Evolutionary conservation across 306 rosid genomes (phyloP).

Genomic region (Nissolia schottii): DNA sequence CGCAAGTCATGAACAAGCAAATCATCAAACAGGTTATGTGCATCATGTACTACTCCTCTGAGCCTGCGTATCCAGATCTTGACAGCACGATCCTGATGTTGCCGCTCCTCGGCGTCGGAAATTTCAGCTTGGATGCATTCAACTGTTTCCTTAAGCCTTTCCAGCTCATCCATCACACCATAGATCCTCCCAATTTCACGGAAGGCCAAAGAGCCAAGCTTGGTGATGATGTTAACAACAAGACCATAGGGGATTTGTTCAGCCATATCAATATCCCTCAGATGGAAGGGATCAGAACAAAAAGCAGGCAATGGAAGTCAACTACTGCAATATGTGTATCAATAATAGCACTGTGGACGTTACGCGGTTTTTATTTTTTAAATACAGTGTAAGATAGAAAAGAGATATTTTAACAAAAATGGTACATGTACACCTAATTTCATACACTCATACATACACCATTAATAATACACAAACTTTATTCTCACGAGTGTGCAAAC

Average conservation of each 20-base stretch:
- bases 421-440: no score
- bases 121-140: neutral
- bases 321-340: no score
- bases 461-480: no score
- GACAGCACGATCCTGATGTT: neutral
- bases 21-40: neutral
- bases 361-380: no score
- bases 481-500: no score
- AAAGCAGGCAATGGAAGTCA: no score
- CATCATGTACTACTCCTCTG: neutral
- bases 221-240: neutral
- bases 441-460: no score
- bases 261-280: neutral
- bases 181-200: neutral
- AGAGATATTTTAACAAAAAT: no score
- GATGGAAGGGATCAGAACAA: neutral
- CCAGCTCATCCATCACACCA: neutral
- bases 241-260: neutral
- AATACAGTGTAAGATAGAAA: no score
- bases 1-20: neutral
- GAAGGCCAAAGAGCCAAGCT: neutral
- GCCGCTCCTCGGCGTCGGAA: neutral
- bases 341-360: no score
- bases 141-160: neutral
- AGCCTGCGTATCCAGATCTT: neutral